Evolutionary conservation across 768 basidiomycete species (phyloP).

Genomic region (Gloeopeniophorella convolvens): DNA sequence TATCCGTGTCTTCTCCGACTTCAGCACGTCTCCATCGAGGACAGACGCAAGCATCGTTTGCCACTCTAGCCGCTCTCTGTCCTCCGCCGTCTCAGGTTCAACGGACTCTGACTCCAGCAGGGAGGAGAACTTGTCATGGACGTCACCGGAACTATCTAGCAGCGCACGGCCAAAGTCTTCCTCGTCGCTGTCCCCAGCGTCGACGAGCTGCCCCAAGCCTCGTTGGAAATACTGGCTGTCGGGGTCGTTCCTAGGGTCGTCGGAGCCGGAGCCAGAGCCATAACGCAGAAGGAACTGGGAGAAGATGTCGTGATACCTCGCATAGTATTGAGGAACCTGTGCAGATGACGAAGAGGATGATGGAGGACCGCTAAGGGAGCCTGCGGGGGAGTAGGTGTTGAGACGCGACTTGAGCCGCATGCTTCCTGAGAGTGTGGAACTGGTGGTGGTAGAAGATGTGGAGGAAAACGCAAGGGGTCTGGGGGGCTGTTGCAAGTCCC

Average conservation of each 20-base stretch:
- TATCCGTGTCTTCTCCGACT: conserved; percentile 91
- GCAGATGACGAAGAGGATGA: conserved; percentile 26
- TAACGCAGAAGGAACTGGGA: conserved; percentile 76
- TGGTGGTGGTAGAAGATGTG: conserved; percentile 10
- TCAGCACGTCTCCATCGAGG: conserved; percentile 88
- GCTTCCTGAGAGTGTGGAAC: conserved; percentile 16
- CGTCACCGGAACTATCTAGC: conserved; percentile 38
- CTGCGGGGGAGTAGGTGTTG: conserved; percentile 18
- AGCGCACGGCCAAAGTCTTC: conserved; percentile 49
- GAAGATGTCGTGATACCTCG: conserved; percentile 58
- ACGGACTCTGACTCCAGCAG: conserved; percentile 57
- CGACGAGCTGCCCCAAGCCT: conserved; percentile 60
- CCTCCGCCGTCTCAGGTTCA: conserved; percentile 63
- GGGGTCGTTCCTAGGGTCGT: conserved; percentile 73
- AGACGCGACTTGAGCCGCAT: conserved; percentile 22
- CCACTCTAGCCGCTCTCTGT: conserved; percentile 88
- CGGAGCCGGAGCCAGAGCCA: conserved; percentile 51
- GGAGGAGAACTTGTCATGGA: conserved; percentile 44
- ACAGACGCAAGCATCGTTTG: conserved; percentile 93
- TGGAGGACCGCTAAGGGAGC: conserved; percentile 25
- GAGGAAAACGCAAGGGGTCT: conserved; percentile 23
- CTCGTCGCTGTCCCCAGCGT: conserved; percentile 70
- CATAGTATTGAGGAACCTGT: conserved; percentile 27
- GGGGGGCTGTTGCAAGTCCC: conserved; percentile 27
- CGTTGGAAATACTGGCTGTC: conserved; percentile 77